Conservation (phyloP, 208 protist genomes). For the Leishmania gerbilli region DNA sequence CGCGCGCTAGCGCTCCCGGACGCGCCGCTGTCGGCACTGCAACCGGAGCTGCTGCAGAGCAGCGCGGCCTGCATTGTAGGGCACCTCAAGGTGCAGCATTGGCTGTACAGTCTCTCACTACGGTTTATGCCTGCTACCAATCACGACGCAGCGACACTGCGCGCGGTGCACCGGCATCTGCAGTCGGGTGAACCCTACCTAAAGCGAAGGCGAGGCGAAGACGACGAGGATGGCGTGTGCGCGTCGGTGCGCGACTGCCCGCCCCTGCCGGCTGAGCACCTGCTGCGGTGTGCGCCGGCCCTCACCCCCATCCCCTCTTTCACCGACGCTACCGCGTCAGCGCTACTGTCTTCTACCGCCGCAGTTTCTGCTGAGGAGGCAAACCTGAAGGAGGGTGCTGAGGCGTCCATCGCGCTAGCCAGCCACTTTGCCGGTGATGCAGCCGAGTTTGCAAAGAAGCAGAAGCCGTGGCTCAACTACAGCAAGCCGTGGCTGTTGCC, state of each 20-base stretch:
- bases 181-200: constrained; percentile 57
- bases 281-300: constrained; percentile 17
- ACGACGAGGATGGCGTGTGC: constrained; percentile 9
- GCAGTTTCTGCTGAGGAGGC: background rate
- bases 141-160: constrained; percentile 52
- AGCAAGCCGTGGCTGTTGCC: constrained; percentile 66
- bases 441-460: background rate
- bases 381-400: background rate
- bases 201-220: constrained; percentile 19
- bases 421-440: background rate
- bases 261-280: constrained; percentile 8
- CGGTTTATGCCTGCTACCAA: constrained; percentile 38
- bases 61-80: constrained; percentile 41
- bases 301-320: constrained; percentile 21
- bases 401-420: no score
- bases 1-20: constrained; percentile 40
- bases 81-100: constrained; percentile 81
- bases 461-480: constrained; percentile 66
- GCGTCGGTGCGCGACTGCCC: constrained; percentile 15
- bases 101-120: constrained; percentile 60
- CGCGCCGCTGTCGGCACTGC: constrained; percentile 46
- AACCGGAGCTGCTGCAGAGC: constrained; percentile 44
- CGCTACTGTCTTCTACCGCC: background rate
- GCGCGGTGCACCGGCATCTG: constrained; percentile 41
- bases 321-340: background rate